A percentile compares a stretch with the other conserved stretches of the same genome.
These are phyloP conservation scores for Nemania abortiva DNA, from an alignment of 2,329 filamentous ascomycete genomes.

Conservation along the genomic window DNA sequence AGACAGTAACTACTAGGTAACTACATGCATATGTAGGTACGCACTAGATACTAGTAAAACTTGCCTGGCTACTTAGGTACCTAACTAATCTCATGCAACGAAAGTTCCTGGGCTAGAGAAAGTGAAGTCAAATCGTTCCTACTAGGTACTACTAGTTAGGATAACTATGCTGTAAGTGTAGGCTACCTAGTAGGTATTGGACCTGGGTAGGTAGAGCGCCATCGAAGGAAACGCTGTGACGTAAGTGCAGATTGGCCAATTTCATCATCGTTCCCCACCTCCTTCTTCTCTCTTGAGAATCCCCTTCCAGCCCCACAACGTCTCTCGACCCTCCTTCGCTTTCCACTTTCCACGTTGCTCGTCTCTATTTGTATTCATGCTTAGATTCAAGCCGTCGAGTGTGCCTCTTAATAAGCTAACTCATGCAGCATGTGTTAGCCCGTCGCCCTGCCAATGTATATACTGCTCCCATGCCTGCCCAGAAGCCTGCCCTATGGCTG, in stretches of 20 bases:
- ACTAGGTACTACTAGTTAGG: conserved; percentile 19
- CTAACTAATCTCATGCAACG: background rate
- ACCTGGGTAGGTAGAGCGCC: conserved; percentile 3
- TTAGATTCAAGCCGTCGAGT: background rate
- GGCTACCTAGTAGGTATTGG: no score
- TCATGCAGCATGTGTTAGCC: conserved; percentile 19
- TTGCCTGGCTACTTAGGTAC: background rate
- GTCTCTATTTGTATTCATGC: background rate
- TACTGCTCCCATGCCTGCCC: background rate
- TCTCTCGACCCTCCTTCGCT: no score
- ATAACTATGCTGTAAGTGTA: background rate
- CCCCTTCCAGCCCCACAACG: conserved; percentile 27
- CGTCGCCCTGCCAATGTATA: conserved; percentile 2
- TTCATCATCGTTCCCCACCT: conserved; percentile 34
- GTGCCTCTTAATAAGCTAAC: conserved; percentile 7
- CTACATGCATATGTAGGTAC: no score
- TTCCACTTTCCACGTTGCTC: background rate
- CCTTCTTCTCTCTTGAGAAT: background rate
- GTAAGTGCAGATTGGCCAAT: conserved; percentile 31
- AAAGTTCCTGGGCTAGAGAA: background rate
- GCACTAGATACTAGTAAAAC: background rate
- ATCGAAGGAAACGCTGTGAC: conserved; percentile 32
- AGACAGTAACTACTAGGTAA: no score
- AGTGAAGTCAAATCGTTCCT: conserved; percentile 8
- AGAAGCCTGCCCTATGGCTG: no score